A percentile compares a stretch with the other conserved stretches of the same genome.
Conservation (phyloP, 2,329 filamentous ascomycete genomes). For the Albophoma yamanashiensis region DNA sequence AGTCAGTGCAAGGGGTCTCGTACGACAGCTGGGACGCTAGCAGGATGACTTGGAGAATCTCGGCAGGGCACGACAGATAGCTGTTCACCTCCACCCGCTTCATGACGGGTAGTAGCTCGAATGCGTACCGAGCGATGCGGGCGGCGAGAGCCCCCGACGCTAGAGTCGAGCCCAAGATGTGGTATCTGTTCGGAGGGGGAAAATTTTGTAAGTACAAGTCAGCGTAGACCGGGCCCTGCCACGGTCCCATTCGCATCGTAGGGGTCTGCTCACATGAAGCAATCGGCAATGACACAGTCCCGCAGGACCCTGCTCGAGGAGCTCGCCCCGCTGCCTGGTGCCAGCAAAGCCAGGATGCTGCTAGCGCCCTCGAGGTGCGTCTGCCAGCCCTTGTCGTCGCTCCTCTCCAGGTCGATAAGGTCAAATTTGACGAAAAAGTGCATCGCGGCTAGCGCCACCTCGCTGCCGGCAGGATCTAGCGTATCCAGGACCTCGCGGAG, state of each 20-base stretch:
- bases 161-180: conserved; percentile 27
- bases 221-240: not conserved
- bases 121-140: conserved; percentile 26
- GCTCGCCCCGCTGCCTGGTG: conserved; percentile 14
- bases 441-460: conserved; percentile 35
- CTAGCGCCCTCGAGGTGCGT: conserved; percentile 34
- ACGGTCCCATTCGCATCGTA: too few species aligned
- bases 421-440: conserved; percentile 42
- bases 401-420: conserved; percentile 35
- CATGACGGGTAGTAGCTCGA: conserved; percentile 27
- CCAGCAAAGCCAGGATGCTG: conserved; percentile 27
- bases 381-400: conserved; percentile 30
- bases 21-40: conserved; percentile 32
- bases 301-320: conserved; percentile 24
- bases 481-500: conserved; percentile 28
- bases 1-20: conserved; percentile 20
- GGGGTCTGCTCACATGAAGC: conserved; percentile 27
- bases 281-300: conserved; percentile 37
- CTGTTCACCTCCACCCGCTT: conserved; percentile 30
- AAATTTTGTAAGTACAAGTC: not conserved
- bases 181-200: conserved; percentile 20
- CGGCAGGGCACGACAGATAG: conserved; percentile 30
- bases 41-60: conserved; percentile 34
- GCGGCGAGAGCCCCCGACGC: conserved; percentile 24
- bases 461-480: conserved; percentile 27